These are phyloP conservation scores for Neurospora pannonica DNA, from an alignment of 495 filamentous ascomycete genomes.

Conservation along the genomic window DNA sequence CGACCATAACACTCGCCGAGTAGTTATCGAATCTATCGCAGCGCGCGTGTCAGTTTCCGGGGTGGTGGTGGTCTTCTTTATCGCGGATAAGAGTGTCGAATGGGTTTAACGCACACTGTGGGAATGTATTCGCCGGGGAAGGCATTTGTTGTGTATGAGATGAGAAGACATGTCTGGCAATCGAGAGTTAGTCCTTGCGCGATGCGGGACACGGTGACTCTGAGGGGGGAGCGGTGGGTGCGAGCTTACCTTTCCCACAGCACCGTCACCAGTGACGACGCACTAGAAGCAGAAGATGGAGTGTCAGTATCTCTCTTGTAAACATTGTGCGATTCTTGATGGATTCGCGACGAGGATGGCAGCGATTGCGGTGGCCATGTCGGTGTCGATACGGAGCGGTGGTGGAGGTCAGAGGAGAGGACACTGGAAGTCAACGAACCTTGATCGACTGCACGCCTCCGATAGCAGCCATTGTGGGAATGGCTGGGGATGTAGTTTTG, in stretches of 20 bases:
- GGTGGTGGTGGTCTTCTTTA: constrained; percentile 54
- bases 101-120: constrained; percentile 68
- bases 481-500: constrained; percentile 6
- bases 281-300: constrained; percentile 48
- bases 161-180: constrained; percentile 91
- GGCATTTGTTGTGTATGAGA: constrained; percentile 98
- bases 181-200: constrained; percentile 19
- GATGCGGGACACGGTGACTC: neutral
- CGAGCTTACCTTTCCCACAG: constrained; percentile 81
- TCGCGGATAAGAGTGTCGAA: neutral
- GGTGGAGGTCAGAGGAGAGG: neutral
- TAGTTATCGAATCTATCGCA: constrained; percentile 94
- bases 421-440: constrained; percentile 26
- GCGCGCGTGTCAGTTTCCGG: constrained; percentile 18
- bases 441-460: constrained; percentile 47
- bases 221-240: neutral
- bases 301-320: constrained; percentile 12
- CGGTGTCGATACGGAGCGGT: neutral
- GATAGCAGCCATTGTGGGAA: constrained; percentile 39
- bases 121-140: constrained; percentile 99
- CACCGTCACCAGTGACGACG: constrained; percentile 97
- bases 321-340: neutral
- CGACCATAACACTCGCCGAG: constrained; percentile 96
- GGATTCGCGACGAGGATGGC: constrained; percentile 3
- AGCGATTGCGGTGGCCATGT: constrained; percentile 7